Evolutionary conservation across 371 early-diverging fungal genomes (phyloP), one percentile per base, ranked within the genome.

Genomic region (Mucor lusitanicus): DNA sequence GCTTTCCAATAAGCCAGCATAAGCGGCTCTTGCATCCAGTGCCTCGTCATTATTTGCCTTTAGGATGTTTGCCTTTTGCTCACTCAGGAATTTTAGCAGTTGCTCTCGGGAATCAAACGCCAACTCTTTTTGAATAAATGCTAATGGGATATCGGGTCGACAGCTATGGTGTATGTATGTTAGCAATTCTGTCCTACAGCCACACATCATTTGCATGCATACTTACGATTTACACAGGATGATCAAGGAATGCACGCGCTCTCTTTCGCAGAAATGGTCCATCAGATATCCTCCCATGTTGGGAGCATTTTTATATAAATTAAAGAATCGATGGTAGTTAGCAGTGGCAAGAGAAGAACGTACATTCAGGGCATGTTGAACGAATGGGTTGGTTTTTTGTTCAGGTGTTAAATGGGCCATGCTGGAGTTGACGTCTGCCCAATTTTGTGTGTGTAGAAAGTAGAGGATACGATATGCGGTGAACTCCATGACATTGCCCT

Each of bases 381-480:
- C 89, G 11, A 81, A 75, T 15, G 71, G 71, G 59, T 88, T 77
- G 33, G 74, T 53, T 69, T 87, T 90, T 67, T 91, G 87, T 17
- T 76, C 80, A 6, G 67, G 11, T 40, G 74, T 88, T 54, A 94
- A 72, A 19, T 86, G 82, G 8, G 85, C 74, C 59, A 94, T 73
- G 37, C 85, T 84, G 6, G 88, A 76, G 64, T 90, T 92, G 65
- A 95, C 88, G 61, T 92, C 95, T 76, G 88, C 85, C 60, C 87
- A 85, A 74, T 95, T 96, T 61, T 86, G 83, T n/a, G 97, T 94
- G 71, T 91, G 90, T 15, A 97, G 67, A 68, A 91, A 85, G 76
- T 98, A 98, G 11, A 98, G 78, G 35, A 98, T 90, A 7, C 95
- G 85, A 76, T 98, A 98, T 8, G 94, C 95, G 44, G 87, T 83